Percentiles rank a stretch among this genome's conserved stretches.
phyloP scores from a whole-genome alignment of 306 rosid genomes.

The Trifolium fragiferum region DNA sequence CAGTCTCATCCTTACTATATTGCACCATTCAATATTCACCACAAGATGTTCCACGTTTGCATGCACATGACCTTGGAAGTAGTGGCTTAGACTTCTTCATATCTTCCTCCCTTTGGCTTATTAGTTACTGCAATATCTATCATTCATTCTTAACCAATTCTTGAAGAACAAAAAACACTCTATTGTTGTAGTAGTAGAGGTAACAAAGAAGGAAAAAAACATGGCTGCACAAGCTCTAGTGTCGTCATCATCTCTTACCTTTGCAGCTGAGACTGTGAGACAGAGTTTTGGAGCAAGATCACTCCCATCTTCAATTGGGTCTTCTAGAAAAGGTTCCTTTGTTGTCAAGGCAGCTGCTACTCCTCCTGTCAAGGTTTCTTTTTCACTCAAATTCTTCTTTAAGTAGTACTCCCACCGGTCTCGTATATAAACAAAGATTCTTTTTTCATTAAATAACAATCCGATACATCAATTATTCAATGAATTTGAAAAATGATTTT shows the following conservation, averaged over 20 bases:
- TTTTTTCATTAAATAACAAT: too few species aligned
- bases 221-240: conserved; percentile 92
- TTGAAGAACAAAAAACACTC: conserved; percentile 15
- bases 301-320: conserved; percentile 51
- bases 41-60: conserved; percentile 50
- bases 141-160: conserved; percentile 35
- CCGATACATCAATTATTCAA: too few species aligned
- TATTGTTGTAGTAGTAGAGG: not conserved
- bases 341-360: conserved; percentile 73
- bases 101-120: conserved; percentile 36
- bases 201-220: not conserved
- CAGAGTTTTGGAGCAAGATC: conserved; percentile 63
- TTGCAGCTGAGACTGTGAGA: conserved; percentile 69
- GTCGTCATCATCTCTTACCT: conserved; percentile 80
- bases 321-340: conserved; percentile 65
- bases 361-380: conserved; percentile 87
- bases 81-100: conserved; percentile 48
- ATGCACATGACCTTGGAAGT: conserved; percentile 33
- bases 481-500: too few species aligned
- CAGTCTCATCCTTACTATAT: conserved; percentile 55
- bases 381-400: not conserved
- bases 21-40: conserved; percentile 54
- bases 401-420: too few species aligned
- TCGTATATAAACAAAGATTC: too few species aligned
- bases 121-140: conserved; percentile 24